Conservation (phyloP, 1,284 basidiomycete genomes). For the Blastosporella zonata region DNA sequence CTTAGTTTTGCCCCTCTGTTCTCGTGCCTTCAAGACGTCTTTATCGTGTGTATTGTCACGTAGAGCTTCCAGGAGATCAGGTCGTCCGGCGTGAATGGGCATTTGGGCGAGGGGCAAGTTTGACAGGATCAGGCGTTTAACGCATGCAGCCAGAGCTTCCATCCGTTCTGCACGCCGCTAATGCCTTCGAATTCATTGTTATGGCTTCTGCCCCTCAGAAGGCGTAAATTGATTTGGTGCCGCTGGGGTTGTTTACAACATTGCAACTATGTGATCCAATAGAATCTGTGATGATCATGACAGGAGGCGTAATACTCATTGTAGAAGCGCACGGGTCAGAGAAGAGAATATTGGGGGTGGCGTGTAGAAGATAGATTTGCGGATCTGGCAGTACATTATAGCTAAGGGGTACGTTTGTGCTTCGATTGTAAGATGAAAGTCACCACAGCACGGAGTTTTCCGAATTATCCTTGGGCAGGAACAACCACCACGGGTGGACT, state of each 20-base stretch:
- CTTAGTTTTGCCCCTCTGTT: too few relatives aligned
- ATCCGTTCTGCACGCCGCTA: neutral
- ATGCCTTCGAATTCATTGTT: too few relatives aligned
- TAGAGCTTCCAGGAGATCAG: too few relatives aligned
- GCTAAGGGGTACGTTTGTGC: neutral
- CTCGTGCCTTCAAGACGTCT: too few relatives aligned
- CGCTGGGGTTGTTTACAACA: too few relatives aligned
- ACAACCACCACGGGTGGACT: constrained; percentile 11
- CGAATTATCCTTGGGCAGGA: constrained; percentile 10
- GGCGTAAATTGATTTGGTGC: too few relatives aligned
- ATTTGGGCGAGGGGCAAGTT: neutral
- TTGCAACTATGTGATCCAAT: too few relatives aligned
- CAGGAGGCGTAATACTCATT: neutral
- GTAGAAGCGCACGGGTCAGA: neutral
- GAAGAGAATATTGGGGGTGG: neutral
- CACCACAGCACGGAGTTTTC: constrained; percentile 9
- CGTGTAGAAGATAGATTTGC: neutral
- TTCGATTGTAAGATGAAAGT: constrained; percentile 1
- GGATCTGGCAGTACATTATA: neutral
- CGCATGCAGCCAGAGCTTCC: neutral
- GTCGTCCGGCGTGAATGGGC: neutral
- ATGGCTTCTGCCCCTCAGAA: too few relatives aligned
- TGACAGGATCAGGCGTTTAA: neutral
- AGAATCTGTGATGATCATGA: neutral
- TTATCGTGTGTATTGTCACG: too few relatives aligned